phyloP scores from a whole-genome alignment of 345 rosid genomes.

The Anacardium occidentale region DNA sequence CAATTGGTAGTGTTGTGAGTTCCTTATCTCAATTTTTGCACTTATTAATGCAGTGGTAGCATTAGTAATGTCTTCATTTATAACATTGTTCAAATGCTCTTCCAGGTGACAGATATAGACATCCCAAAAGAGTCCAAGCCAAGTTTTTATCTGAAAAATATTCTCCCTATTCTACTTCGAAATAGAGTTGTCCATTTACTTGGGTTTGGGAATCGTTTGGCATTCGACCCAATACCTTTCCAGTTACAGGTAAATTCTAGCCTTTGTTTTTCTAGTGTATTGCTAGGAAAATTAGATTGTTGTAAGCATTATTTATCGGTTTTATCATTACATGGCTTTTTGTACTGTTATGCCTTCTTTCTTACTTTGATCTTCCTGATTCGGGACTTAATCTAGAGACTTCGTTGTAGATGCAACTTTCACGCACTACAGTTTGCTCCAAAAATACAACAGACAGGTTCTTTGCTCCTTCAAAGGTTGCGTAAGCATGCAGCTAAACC shows the following conservation, averaged over 20 bases:
- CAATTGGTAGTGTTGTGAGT: conserved; percentile 89
- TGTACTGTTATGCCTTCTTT: conserved; percentile 11
- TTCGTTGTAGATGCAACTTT: conserved; percentile 98
- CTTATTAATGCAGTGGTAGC: background rate
- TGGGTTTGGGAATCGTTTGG: conserved; percentile 95
- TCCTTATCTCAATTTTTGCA: conserved; percentile 10
- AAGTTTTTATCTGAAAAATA: conserved; percentile 72
- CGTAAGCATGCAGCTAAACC: conserved; percentile 46
- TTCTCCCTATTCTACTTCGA: conserved; percentile 73
- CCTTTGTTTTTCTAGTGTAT: conserved; percentile 16
- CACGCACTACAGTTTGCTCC: conserved; percentile 77
- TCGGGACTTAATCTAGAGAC: conserved; percentile 62
- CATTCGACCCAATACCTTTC: conserved; percentile 89
- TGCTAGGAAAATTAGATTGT: conserved; percentile 4
- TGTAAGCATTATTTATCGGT: conserved; percentile 4
- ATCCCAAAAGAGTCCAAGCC: conserved; percentile 81
- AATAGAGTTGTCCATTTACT: conserved; percentile 78
- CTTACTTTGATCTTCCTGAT: conserved; percentile 37
- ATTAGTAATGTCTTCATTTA: background rate
- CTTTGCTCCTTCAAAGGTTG: conserved; percentile 71
- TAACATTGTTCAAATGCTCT: conserved; percentile 21
- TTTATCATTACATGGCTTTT: conserved; percentile 22
- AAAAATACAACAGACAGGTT: conserved; percentile 82
- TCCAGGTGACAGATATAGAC: conserved; percentile 76
- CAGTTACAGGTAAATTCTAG: conserved; percentile 69